Evolutionary conservation across 202 grass and related monocot species (phyloP).

Genomic region (Carex sylvatica): DNA sequence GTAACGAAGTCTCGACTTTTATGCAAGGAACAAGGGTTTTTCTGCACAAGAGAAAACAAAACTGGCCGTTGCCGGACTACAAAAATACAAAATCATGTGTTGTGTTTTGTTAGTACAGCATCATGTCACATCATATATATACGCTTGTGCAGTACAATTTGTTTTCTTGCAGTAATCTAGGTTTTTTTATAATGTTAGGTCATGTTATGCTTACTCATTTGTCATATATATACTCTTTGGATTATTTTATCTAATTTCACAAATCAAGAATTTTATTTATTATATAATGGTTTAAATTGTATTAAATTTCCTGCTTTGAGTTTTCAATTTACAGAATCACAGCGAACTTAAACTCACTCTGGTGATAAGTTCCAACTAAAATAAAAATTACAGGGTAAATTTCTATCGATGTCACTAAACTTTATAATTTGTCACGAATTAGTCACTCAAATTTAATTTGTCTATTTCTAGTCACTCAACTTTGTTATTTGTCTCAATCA

Average conservation of each 20-base stretch:
- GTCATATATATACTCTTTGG: too few species aligned
- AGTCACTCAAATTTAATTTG: too few species aligned
- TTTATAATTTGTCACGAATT: too few species aligned
- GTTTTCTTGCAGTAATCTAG: not conserved
- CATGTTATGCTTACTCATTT: not conserved
- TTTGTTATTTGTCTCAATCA: too few species aligned
- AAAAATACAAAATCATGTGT: not conserved
- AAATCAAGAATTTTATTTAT: not conserved
- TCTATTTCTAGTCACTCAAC: too few species aligned
- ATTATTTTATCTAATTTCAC: not conserved
- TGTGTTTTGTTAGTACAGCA: not conserved
- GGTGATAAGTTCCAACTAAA: too few species aligned
- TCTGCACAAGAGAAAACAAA: not conserved
- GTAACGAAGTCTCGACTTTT: not conserved
- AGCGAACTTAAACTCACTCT: too few species aligned
- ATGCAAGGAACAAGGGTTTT: not conserved
- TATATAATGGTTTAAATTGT: too few species aligned
- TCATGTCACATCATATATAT: not conserved
- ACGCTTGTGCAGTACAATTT: not conserved
- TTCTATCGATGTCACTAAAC: too few species aligned
- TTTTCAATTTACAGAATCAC: too few species aligned
- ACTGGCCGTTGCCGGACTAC: not conserved
- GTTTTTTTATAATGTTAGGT: not conserved
- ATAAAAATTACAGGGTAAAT: too few species aligned
- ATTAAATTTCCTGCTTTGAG: too few species aligned